Percentiles rank a stretch among this genome's conserved stretches.
These are phyloP conservation scores for Myriosclerotinia curreyana DNA, from an alignment of 2,329 filamentous ascomycete genomes.

Conservation along the genomic window DNA sequence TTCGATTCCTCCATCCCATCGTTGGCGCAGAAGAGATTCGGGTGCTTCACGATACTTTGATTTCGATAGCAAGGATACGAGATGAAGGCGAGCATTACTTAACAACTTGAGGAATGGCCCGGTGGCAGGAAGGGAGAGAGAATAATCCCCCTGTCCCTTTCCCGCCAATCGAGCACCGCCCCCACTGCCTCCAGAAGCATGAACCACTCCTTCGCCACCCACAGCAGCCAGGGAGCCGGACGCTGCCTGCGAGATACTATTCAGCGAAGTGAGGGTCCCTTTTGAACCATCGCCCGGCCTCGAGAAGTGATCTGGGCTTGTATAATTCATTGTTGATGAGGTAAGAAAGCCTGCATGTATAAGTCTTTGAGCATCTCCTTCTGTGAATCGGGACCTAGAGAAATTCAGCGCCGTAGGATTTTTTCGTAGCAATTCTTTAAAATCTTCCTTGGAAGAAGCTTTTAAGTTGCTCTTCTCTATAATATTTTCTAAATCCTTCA, in stretches of 20 bases:
- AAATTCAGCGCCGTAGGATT: conserved; percentile 50
- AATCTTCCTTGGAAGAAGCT: conserved; percentile 48
- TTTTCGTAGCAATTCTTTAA: conserved; percentile 50
- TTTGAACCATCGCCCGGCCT: conserved; percentile 42
- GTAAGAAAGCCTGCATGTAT: conserved; percentile 68
- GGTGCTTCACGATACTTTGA: conserved; percentile 62
- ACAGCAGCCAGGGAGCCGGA: conserved; percentile 68
- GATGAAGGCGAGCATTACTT: conserved; percentile 57
- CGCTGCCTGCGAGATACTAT: conserved; percentile 60
- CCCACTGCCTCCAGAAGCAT: conserved; percentile 56
- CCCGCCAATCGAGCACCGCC: conserved; percentile 35
- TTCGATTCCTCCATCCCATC: conserved; percentile 66
- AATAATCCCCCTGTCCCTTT: conserved; percentile 41
- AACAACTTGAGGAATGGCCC: conserved; percentile 66
- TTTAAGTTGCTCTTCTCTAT: conserved; percentile 43
- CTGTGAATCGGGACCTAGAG: conserved; percentile 42
- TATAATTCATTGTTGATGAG: conserved; percentile 42
- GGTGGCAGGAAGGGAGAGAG: conserved; percentile 63
- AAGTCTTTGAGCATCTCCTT: conserved; percentile 53
- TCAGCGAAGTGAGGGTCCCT: conserved; percentile 57
- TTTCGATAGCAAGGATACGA: conserved; percentile 57
- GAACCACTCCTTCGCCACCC: conserved; percentile 63
- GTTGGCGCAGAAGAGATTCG: conserved; percentile 59
- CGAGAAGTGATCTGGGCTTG: conserved; percentile 43
- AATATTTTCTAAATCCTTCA: conserved; percentile 53